Percentiles rank a stretch among this genome's conserved stretches.
Evolutionary conservation across 164 flowering plant genomes (phyloP).

Genomic region (Magnolia changhungtana): DNA sequence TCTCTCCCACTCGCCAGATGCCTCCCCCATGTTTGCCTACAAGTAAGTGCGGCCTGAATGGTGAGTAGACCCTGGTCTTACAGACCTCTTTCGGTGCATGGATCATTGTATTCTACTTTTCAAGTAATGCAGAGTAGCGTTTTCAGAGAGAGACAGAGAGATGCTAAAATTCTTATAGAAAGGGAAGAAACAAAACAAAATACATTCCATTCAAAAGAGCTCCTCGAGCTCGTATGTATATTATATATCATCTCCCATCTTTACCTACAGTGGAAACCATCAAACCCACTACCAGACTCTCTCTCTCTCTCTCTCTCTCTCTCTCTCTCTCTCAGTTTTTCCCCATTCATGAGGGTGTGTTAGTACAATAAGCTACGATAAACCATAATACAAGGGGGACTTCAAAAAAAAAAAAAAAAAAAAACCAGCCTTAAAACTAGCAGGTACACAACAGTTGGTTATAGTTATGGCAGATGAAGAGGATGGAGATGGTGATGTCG

Average conservation of each 20-base stretch:
- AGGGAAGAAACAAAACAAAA: not conserved
- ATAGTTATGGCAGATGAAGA: not conserved
- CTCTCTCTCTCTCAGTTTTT: not conserved
- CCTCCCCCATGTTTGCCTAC: no score
- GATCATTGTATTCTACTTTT: no score
- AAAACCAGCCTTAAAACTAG: not conserved
- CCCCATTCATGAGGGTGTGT: conserved; percentile 1
- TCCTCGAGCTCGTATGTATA: conserved; percentile 2
- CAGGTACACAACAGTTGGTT: not conserved
- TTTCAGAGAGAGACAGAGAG: not conserved
- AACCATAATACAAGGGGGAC: conserved; percentile 3
- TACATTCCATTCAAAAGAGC: not conserved
- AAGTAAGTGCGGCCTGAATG: no score
- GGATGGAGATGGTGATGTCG: not conserved
- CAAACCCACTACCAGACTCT: not conserved
- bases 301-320: not conserved
- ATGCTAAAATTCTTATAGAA: not conserved
- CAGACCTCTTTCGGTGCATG: no score
- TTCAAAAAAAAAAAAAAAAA: no score
- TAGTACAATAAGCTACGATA: not conserved
- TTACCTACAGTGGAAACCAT: not conserved
- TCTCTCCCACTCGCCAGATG: no score
- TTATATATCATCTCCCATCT: not conserved
- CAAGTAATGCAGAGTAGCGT: no score
- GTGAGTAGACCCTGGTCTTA: no score